Percentiles rank a stretch among this genome's conserved stretches.
These are phyloP conservation scores for Globisporangium orthogonon DNA, from an alignment of 352 stramenopile genomes.

Conservation along the genomic window DNA sequence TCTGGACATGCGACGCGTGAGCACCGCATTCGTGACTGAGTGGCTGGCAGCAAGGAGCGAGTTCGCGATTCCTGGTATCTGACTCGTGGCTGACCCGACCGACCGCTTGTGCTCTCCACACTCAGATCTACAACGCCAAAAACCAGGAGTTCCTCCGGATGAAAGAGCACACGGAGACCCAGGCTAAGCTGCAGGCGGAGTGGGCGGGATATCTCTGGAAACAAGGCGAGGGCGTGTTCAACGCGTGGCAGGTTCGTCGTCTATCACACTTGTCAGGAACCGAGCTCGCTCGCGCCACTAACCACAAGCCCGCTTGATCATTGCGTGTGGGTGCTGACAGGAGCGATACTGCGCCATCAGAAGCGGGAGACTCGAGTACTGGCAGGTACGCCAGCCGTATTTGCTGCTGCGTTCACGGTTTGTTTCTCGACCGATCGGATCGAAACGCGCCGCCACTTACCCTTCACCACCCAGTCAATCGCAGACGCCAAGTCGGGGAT, in stretches of 20 bases:
- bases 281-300: too few relatives aligned
- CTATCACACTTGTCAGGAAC: neutral
- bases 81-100: too few relatives aligned
- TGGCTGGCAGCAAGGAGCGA: neutral
- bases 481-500: constrained; percentile 25
- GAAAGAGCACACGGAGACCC: constrained; percentile 24
- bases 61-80: too few relatives aligned
- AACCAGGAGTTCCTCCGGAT: constrained; percentile 27
- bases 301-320: too few relatives aligned
- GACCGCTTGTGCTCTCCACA: too few relatives aligned
- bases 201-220: constrained; percentile 26
- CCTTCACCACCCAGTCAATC: constrained; percentile 15
- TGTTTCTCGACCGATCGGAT: too few relatives aligned
- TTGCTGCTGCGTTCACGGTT: too few relatives aligned
- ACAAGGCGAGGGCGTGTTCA: constrained; percentile 20
- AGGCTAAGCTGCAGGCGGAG: constrained; percentile 26
- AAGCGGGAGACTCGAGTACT: constrained; percentile 27
- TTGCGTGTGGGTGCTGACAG: constrained; percentile 5
- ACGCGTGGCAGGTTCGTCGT: constrained; percentile 17
- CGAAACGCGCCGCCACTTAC: too few relatives aligned
- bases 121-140: constrained; percentile 22
- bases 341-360: constrained; percentile 26
- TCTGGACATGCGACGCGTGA: constrained; percentile 24
- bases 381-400: constrained; percentile 15
- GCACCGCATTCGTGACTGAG: neutral